phyloP scores from a whole-genome alignment of 208 protist genomes.

The Entamoeba invadens region DNA sequence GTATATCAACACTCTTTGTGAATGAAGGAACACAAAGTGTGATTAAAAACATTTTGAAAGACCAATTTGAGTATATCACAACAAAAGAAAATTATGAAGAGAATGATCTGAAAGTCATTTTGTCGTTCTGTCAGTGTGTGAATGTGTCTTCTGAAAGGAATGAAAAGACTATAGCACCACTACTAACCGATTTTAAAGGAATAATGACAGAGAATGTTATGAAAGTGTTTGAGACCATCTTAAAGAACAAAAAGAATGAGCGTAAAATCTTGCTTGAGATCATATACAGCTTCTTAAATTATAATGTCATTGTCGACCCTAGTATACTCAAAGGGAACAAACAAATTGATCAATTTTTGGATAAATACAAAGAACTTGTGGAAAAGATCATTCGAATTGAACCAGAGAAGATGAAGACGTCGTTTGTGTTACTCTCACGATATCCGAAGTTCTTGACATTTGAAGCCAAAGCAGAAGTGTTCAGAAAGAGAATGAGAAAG shows the following conservation, averaged over 20 bases:
- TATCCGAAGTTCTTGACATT: neutral
- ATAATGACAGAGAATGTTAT: neutral
- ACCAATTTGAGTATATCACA: neutral
- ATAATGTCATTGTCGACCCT: neutral
- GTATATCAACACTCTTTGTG: neutral
- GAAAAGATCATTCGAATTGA: neutral
- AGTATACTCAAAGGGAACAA: neutral
- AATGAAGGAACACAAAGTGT: neutral
- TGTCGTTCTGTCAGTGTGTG: neutral
- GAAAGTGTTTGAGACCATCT: neutral
- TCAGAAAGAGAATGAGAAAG: neutral
- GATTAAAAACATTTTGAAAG: neutral
- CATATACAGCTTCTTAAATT: neutral
- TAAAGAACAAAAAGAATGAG: neutral
- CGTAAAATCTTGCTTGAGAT: neutral
- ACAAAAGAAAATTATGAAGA: neutral
- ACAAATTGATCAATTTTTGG: neutral
- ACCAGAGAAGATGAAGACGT: neutral
- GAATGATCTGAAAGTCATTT: neutral
- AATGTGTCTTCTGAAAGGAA: neutral
- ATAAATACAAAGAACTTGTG: neutral
- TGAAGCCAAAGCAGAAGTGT: neutral
- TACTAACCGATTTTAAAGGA: neutral
- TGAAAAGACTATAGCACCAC: neutral
- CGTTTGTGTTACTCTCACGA: neutral